These are phyloP conservation scores for Chlorokybus atmophyticus DNA, from an alignment of 139 green algal genomes.

Conservation along the genomic window DNA sequence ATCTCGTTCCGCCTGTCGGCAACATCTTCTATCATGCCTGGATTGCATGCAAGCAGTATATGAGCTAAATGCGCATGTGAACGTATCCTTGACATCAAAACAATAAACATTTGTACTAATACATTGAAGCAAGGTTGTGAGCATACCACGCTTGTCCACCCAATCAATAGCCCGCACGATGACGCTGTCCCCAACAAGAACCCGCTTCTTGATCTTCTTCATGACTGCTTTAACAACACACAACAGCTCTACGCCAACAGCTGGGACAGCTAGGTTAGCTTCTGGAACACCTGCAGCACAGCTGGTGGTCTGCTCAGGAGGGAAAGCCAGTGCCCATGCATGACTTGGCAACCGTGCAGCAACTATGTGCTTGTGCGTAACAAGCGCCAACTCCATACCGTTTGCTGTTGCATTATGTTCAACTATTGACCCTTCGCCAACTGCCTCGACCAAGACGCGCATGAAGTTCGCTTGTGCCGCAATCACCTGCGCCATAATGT, in stretches of 20 bases:
- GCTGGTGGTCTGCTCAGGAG: no score
- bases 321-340: no score
- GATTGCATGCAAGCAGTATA: no score
- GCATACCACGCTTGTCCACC: conserved; percentile 38
- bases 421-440: not conserved
- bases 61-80: no score
- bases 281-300: no score
- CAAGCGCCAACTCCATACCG: not conserved
- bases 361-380: no score
- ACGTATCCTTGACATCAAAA: no score
- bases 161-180: conserved; percentile 64
- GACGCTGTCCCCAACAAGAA: conserved; percentile 82
- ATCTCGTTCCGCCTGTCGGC: conserved; percentile 34
- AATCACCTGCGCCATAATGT: conserved; percentile 48
- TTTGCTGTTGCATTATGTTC: not conserved
- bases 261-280: no score
- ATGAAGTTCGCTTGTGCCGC: conserved; percentile 68
- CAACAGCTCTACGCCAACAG: conserved; percentile 54
- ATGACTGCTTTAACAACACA: conserved; percentile 70
- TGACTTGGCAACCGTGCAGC: no score
- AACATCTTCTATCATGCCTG: no score
- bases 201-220: conserved; percentile 73
- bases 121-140: no score
- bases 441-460: conserved; percentile 39
- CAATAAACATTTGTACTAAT: no score